These are phyloP conservation scores for Paraconiothyrium brasiliense DNA, from an alignment of 2,329 filamentous ascomycete species.

Conservation along the genomic window DNA sequence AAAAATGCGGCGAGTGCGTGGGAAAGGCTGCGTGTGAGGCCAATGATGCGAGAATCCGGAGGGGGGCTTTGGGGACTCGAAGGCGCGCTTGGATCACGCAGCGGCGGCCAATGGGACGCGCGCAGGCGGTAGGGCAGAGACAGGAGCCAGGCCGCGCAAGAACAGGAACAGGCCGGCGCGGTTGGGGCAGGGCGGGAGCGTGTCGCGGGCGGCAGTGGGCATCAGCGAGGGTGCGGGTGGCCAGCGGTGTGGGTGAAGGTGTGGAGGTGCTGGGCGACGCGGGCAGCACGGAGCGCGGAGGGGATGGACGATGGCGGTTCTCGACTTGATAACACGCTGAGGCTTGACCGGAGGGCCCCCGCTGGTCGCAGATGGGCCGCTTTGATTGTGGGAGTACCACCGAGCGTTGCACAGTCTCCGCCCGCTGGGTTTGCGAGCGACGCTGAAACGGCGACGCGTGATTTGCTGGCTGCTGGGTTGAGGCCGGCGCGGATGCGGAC, in stretches of 20 bases:
- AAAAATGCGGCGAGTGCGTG: constrained; percentile 20
- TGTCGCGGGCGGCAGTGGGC: constrained; percentile 20
- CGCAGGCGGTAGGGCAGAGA: constrained; percentile 16
- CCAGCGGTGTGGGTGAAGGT: background rate
- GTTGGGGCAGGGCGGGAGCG: constrained; percentile 5
- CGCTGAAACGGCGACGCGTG: constrained; percentile 7
- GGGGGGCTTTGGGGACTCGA: constrained; percentile 38
- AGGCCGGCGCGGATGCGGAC: background rate
- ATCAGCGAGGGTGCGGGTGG: background rate
- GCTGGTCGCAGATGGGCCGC: constrained; percentile 13
- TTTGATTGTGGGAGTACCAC: constrained; percentile 23
- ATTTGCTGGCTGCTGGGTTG: constrained; percentile 9
- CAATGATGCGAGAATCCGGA: constrained; percentile 36
- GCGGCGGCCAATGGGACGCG: constrained; percentile 7
- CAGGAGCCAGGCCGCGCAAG: constrained; percentile 25
- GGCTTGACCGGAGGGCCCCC: constrained; percentile 17
- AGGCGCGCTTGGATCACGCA: constrained; percentile 15
- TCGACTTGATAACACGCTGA: constrained; percentile 19
- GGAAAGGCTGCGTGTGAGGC: constrained; percentile 34
- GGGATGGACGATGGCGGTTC: background rate
- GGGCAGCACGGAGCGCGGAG: constrained; percentile 8
- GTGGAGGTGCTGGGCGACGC: background rate
- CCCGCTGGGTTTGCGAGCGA: constrained; percentile 13
- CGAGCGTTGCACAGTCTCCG: constrained; percentile 20
- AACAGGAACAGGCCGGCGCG: constrained; percentile 3